Conservation (phyloP, 257 asterid genomes). For the Ophiorrhiza pumila region DNA sequence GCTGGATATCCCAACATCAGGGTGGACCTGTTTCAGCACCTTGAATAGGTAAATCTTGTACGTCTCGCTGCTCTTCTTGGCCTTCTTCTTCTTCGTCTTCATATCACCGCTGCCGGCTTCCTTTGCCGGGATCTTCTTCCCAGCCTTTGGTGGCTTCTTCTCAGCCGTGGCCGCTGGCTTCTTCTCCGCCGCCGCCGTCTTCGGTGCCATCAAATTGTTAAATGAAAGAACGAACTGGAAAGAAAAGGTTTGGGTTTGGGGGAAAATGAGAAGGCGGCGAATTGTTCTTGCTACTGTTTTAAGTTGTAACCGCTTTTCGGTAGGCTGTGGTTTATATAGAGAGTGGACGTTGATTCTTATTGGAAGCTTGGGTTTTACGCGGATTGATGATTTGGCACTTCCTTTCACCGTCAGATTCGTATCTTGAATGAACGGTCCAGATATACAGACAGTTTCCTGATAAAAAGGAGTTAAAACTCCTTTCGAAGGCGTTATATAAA, state of each 20-base stretch:
- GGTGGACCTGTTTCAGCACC: slow-evolving; percentile 14
- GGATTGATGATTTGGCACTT: not conserved
- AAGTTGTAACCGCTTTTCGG: not conserved
- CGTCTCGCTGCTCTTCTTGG: slow-evolving; percentile 6
- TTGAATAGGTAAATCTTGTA: slow-evolving; percentile 7
- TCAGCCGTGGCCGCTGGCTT: slow-evolving; percentile 3
- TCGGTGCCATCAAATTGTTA: not conserved
- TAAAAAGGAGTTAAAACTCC: no score
- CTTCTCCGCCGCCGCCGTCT: slow-evolving; percentile 5
- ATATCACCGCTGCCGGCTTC: not conserved
- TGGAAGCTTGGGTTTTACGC: not conserved
- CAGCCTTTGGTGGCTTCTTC: slow-evolving; percentile 12
- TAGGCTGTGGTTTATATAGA: not conserved
- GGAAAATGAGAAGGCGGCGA: no score
- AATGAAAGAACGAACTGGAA: no score
- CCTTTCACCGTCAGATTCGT: not conserved
- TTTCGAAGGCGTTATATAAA: no score
- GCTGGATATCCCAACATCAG: slow-evolving; percentile 4
- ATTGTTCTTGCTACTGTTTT: no score
- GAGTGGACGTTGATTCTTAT: not conserved
- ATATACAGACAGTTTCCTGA: no score
- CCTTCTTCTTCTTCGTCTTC: not conserved
- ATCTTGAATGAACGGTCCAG: not conserved
- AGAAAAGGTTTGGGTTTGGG: no score
- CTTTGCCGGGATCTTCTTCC: not conserved